Evolutionary conservation across 1,139 yeast species (phyloP), one percentile per base, ranked within the genome.

Genomic region (Blastobotrys arbuscula): DNA sequence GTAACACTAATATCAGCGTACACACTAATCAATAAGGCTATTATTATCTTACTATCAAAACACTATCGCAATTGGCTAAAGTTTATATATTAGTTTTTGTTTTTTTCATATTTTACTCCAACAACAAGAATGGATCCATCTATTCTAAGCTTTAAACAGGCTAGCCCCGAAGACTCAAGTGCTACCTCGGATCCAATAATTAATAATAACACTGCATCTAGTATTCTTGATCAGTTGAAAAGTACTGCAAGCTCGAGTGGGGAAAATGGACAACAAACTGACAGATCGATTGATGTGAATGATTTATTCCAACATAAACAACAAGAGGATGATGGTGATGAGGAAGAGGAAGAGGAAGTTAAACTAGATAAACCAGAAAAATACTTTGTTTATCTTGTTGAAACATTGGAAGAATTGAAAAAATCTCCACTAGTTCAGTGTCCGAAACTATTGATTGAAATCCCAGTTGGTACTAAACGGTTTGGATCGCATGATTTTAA

Each of bases 341-440:
- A 16, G 12, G 38, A 28, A 28, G 31, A 13, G 12, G 39, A 18
- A 8, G 39, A 19, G 13, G 39, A 35, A 16, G 39, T 36, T 16
- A n/a, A 20, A 19, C 26, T 36, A 18, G 26, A 20, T 20, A 21
- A 36, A 24, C 39, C 39, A 36, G 39, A 36, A 24, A 19, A 7
- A 3, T n/a, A 24, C 5, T n/a, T 12, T 24, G 39, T 20, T n/a
- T 36, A 36, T 24, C 5, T 18, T 10, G 15, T 6, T 7, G 24
- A 16, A 3, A 40, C 42, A 18, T 44, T 58, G 38, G 33, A 50
- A 37, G 55, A 37, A 30, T 50, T 58, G 40, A 47, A 54, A 16
- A 44, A 50, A 16, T 57, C 60, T 19, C 61, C 60, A 16, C 33
- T 58, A 45, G 59, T 58, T 21, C 45, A 37, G 35, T 47, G 46